These are phyloP conservation scores for Ophiostoma novo-ulmi DNA, from an alignment of 2,329 filamentous ascomycete genomes.

Conservation along the genomic window DNA sequence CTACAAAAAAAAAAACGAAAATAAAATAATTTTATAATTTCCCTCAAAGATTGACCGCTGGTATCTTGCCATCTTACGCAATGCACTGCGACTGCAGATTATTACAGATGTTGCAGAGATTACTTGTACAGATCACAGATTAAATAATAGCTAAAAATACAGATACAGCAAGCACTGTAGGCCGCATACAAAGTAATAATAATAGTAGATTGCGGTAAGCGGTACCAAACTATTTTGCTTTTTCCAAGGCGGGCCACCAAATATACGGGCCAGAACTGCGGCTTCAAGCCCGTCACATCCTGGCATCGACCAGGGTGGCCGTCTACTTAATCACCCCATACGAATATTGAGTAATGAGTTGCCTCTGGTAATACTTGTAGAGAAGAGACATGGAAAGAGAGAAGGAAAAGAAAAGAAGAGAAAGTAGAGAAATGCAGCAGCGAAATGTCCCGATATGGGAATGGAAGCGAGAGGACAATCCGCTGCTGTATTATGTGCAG, in stretches of 20 bases:
- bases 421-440: neutral
- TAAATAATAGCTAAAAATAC: neutral
- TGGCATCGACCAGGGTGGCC: neutral
- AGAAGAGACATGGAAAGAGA: neutral
- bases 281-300: neutral
- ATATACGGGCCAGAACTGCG: neutral
- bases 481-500: neutral
- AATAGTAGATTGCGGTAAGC: neutral
- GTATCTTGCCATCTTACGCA: neutral
- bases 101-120: neutral
- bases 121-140: too few species aligned
- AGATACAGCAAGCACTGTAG: neutral
- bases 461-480: slow-evolving; percentile 5
- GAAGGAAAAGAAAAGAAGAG: neutral
- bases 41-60: neutral
- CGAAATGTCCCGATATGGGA: slow-evolving; percentile 5
- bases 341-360: neutral
- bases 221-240: neutral
- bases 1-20: neutral
- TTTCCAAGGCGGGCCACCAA: neutral
- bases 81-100: neutral
- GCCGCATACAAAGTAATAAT: neutral
- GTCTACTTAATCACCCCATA: slow-evolving; percentile 5
- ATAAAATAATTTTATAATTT: too few species aligned
- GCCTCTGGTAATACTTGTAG: neutral